phyloP scores from a whole-genome alignment of 352 stramenopile species.

The Phytophthora pistaciae region DNA sequence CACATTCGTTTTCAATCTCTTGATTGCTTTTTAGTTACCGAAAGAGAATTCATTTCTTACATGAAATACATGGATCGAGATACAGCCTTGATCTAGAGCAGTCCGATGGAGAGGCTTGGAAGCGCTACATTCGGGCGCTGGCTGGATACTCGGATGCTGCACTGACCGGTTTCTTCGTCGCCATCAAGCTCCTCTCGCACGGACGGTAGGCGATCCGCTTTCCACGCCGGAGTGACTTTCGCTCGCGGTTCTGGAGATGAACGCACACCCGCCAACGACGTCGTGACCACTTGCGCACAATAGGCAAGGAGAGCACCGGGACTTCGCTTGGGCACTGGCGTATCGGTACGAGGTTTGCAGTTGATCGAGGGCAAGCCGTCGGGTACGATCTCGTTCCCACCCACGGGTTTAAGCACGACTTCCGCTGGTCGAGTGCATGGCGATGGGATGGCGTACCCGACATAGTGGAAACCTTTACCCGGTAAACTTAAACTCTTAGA shows the following conservation, averaged over 20 bases:
- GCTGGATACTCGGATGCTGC: background rate
- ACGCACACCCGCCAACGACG: constrained; percentile 26
- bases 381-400: constrained; percentile 15
- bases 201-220: constrained; percentile 17
- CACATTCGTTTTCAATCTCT: background rate
- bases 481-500: constrained; percentile 18
- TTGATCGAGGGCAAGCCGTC: constrained; percentile 14
- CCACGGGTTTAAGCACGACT: constrained; percentile 5
- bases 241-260: constrained; percentile 26
- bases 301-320: constrained; percentile 45
- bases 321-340: constrained; percentile 31
- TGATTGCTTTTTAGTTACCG: background rate
- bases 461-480: constrained; percentile 26
- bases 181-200: constrained; percentile 21
- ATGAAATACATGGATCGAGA: background rate
- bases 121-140: constrained; percentile 21
- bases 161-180: constrained; percentile 36
- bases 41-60: no score
- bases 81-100: no score
- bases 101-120: constrained; percentile 35
- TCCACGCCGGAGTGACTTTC: constrained; percentile 53
- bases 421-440: constrained; percentile 5
- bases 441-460: constrained; percentile 14
- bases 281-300: constrained; percentile 51
- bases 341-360: constrained; percentile 9